Evolutionary conservation across 2,329 filamentous ascomycete genomes (phyloP).

Genomic region (Pseudocercospora macadamiae): DNA sequence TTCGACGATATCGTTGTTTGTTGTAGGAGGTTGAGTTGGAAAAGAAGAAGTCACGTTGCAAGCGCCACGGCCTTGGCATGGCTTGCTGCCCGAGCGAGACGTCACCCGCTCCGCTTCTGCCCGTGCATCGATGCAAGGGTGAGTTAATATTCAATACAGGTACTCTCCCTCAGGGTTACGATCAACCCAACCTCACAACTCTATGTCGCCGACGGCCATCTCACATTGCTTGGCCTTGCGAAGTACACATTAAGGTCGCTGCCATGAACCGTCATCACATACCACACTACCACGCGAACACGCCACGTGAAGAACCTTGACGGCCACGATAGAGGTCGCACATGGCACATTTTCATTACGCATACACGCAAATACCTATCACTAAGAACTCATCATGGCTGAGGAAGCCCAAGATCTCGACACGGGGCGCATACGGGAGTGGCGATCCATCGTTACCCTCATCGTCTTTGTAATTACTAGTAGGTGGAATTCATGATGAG

Average conservation of each 20-base stretch:
- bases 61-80: background rate
- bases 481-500: no score
- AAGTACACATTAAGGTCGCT: background rate
- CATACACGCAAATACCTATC: background rate
- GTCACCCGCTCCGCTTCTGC: background rate
- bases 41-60: background rate
- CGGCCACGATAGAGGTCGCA: background rate
- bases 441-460: conserved; percentile 71
- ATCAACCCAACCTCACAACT: background rate
- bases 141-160: background rate
- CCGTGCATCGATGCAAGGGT: background rate
- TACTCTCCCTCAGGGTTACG: background rate
- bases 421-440: conserved; percentile 62
- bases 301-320: background rate
- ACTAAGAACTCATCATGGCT: background rate
- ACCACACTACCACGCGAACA: background rate
- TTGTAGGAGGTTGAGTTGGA: background rate
- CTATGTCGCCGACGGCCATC: background rate
- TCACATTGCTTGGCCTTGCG: background rate
- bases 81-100: background rate
- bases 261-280: background rate
- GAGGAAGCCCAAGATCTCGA: conserved; percentile 43
- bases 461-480: conserved; percentile 71
- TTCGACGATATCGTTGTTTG: background rate
- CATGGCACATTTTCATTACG: background rate